Evolutionary conservation across 257 asterid species (phyloP), one percentile per base, ranked within the genome.

Genomic region (Ehretia macrophylla): DNA sequence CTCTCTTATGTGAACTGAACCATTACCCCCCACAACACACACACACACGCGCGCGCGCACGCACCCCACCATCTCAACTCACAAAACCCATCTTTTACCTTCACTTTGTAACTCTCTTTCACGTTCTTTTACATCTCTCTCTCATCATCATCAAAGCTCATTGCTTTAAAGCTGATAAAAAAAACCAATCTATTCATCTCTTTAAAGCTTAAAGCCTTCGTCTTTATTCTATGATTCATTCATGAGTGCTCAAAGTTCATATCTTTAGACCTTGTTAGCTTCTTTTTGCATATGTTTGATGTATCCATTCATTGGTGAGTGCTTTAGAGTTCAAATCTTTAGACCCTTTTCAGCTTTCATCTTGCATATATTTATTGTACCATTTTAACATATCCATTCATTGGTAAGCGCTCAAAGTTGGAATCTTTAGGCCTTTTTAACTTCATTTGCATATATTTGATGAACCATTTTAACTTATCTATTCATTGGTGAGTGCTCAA

Each of bases 121-220:
- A 37, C 19, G 16, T 32, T 52, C 45, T 13, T 27, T 37, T n/a
- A 10, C 21, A 53, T 39, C 35, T 50, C 45, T 47, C 49, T 60
- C 58, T 64, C 56, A 64, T 56, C 39, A 44, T 81, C 66, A 75
- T 74, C 68, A 76, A 79, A 77, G 80, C 64, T 72, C 74, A 68
- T 64, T 67, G 10, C 67, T 51, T 51, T 68, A 59, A 71, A 75
- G 73, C 75, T 56, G 51, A 62, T 47, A n/a, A 1, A 47, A n/a
- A 1, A 47, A 47, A 14, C 9, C 19, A 17, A 47, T 47, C 11
- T 73, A 68, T 69, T 66, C 67, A 62, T 18, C 54, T 35, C 66
- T 72, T 62, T 46, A 51, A 63, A 58, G 57, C 27, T 51, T 47
- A 60, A 32, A 62, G 81, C 35, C 71, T 54, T 66, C 27, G 22